Evolutionary conservation across 1,284 basidiomycete genomes (phyloP), one percentile per base, ranked within the genome.

Genomic region (Papiliotrema fonsecae): DNA sequence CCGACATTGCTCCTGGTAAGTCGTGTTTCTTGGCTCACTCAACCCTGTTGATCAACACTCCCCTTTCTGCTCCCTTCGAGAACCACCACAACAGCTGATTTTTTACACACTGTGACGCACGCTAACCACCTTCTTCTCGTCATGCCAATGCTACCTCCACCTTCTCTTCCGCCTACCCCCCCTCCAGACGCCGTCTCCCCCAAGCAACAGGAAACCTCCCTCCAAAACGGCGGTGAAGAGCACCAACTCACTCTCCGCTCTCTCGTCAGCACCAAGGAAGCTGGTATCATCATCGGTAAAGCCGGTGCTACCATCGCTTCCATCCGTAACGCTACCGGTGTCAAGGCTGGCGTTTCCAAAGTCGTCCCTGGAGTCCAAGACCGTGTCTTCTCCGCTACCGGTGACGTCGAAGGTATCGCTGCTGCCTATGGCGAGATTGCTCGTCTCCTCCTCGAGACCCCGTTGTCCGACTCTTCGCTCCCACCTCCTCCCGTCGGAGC

Each of bases 311-410:
- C 97, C 69, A 94, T 97, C 65, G 94, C 94, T 57, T 88, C 92
- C 75, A 82, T 98, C 61, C 83, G 94, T 57, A 88, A 94, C 64
- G 83, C 88, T 69, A 96, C 92, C 42, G 90, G 88, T 61, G 92
- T 96, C 77, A 97, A 93, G 78, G 93, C 94, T 53, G 94, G 94
- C 67, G 94, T 98, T 72, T 91, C 86, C 81, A 97, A 97, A 76
- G 93, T 97, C 77, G 91, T 96, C 54, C 85, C 85, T 49, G 94
- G 94, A 62, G 91, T 98, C 55, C 91, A 96, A 73, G 94, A 98
- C 77, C 88, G 94, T 63, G 91, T 97, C 64, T 83, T 98, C 69
- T 91, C 87, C 65, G 87, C 97, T 73, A 86, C 83, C 54, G 94
- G 94, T 54, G 82, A 87, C 46, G 85, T 94, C 62, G 89, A 96